Evolutionary conservation across 176 grass and related monocot species (phyloP), one percentile per base, ranked within the genome.

Genomic region (Oryza australiensis): DNA sequence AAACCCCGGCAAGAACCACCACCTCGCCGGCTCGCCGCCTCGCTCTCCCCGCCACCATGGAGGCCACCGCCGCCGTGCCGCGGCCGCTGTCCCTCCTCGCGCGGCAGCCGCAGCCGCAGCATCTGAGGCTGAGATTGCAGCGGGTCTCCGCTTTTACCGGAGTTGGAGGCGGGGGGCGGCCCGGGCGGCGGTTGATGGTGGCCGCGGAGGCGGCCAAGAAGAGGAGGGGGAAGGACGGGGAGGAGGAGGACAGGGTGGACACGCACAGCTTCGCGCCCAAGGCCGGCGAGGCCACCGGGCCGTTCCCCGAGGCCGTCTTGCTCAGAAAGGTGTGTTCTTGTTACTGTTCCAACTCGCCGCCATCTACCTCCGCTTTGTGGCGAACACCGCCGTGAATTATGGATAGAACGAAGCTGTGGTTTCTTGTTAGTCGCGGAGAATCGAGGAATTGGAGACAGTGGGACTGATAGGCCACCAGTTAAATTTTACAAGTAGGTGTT

Each of bases 301-400:
- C 86, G 24, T 95, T 98, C 79, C 92, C 92, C 23, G 95, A 98
- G 84, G 84, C 92, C 48, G 85, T 91, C n/a, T 68, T 98, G 8
- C 92, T 98, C 42, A 93, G 88, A 66, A 93, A 93, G 92, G 92
- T 92, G 32, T 10, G 92, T 88, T 30, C 20, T n/a, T 59, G 22
- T 22, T 18, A 46, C 12, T 12, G 43, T 46, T 46, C 43, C 40
- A 41, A 12, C 43, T 15, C 12, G 13, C 43, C 43, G 40, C 40
- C 2, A n/a, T 53, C 49, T 48, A 16, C 45, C 45, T 16, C 45
- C 13, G 45, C 45, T 48, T 48, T 16, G 13, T 13, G 3, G 45
- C 14, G 43, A 45, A 45, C 3, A 1, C 13, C 1, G 49, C 20
- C 22, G 2, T 59, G 49, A 55, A 55, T 55, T 55, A 7, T 18